Conservation (phyloP, 2,329 filamentous ascomycete genomes). For the Xylogone sp. region DNA sequence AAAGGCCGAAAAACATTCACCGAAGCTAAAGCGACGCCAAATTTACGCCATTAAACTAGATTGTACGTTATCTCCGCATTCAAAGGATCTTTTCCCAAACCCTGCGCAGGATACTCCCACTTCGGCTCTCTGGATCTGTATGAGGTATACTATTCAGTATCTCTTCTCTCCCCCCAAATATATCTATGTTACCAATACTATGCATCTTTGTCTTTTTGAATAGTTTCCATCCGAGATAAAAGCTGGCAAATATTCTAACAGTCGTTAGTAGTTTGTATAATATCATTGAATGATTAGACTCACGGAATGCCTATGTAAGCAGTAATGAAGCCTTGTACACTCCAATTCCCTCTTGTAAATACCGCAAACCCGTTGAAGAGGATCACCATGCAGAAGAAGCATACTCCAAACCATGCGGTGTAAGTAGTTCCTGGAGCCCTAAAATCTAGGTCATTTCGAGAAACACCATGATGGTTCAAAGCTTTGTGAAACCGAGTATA, state of each 20-base stretch:
- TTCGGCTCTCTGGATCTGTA: not conserved
- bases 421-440: constrained; percentile 56
- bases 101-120: not conserved
- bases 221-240: not conserved
- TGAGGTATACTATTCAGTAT: not conserved
- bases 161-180: not conserved
- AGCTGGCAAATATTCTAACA: not conserved
- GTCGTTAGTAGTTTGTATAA: not conserved
- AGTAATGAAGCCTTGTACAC: constrained; percentile 51
- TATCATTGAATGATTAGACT: not conserved
- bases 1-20: too few relatives aligned
- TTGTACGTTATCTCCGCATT: too few relatives aligned
- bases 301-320: constrained; percentile 58
- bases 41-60: too few relatives aligned
- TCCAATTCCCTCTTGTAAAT: constrained; percentile 56
- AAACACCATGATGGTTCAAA: constrained; percentile 49
- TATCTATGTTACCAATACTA: not conserved
- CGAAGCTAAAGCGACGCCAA: too few relatives aligned
- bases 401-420: constrained; percentile 46
- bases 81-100: too few relatives aligned
- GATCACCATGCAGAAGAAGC: constrained; percentile 25
- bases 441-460: constrained; percentile 53
- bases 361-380: constrained; percentile 57
- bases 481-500: constrained; percentile 59
- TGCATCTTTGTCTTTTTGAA: not conserved